Evolutionary conservation across 139 green algal genomes (phyloP), one percentile per base, ranked within the genome.

Genomic region (Chloropicon primus): DNA sequence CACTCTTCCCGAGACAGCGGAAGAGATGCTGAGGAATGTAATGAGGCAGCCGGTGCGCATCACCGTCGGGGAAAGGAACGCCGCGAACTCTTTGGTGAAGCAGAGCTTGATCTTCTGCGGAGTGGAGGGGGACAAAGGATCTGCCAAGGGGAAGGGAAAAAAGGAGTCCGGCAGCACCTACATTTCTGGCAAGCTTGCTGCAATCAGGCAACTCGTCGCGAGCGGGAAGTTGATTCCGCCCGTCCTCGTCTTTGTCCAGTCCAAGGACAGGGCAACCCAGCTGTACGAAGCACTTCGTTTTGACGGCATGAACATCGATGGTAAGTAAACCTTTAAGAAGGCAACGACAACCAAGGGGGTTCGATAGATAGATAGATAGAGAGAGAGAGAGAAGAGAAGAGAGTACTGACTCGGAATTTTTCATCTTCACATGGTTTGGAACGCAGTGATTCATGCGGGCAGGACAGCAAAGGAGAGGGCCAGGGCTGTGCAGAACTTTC

Each of bases 31-130:
- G 0, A 84, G 89, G 79, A 91, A 81, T 28, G 85, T 98, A 28
- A 86, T 98, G 79, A 77, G 86, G 1, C 81, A 92, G 26, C 95
- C 95, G 0, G 82, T 99, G 53, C 88, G 93, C 28, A 82, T 99
- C 22, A 93, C 91, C 24, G 76, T 89, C 0, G 85, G 85, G 0
- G 85, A 87, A n/a, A 53, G 84, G 26, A 89, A 89, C 29, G 27
- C 72, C 0, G 87, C 92, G 0, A 85, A 82, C 0, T 25, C 82
- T 2, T 84, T 80, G 0, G 92, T 99, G 26, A 28, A 82, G 72
- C 95, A 99, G 88, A 81, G 84, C 28, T 87, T 99, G 79, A 29
- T 94, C 71, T 99, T 96, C 78, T 96, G 75, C 95, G 95, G 2
- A 80, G 81, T 0, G 41, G 41, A 62, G 41, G 41, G 10, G 41